A percentile compares a stretch with the other conserved stretches of the same genome.
Evolutionary conservation across 768 basidiomycete species (phyloP).

Genomic region (Lactarius hatsudake): DNA sequence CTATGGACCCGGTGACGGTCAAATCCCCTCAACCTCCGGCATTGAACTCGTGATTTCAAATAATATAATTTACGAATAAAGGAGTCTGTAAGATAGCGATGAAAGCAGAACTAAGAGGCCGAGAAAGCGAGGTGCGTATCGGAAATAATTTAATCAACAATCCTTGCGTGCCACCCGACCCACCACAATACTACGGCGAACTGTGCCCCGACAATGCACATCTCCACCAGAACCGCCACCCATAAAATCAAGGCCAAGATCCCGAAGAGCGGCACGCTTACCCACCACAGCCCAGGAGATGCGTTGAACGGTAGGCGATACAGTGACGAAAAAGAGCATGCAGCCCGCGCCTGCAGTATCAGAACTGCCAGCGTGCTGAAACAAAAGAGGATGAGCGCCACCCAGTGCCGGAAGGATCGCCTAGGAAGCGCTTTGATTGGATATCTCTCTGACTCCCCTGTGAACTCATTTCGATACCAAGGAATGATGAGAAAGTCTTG

Average conservation of each 20-base stretch:
- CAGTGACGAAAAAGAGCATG: constrained; percentile 51
- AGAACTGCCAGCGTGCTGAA: constrained; percentile 46
- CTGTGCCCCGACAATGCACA: constrained; percentile 55
- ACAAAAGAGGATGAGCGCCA: constrained; percentile 55
- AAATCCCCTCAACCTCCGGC: constrained; percentile 5
- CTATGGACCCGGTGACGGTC: neutral
- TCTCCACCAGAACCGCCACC: constrained; percentile 60
- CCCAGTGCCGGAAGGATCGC: constrained; percentile 68
- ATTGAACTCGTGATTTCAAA: constrained; percentile 9
- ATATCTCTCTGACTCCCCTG: constrained; percentile 70
- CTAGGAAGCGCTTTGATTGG: constrained; percentile 54
- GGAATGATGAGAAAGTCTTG: constrained; percentile 81
- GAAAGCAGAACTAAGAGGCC: constrained; percentile 9
- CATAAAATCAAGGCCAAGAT: constrained; percentile 64
- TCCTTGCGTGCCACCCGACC: constrained; percentile 65
- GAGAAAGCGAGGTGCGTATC: constrained; percentile 1
- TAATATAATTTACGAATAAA: constrained; percentile 25
- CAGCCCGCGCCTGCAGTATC: constrained; percentile 56
- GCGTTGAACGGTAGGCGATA: constrained; percentile 58
- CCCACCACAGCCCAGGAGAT: constrained; percentile 61
- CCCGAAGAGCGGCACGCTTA: constrained; percentile 61
- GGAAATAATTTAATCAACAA: constrained; percentile 39
- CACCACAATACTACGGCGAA: constrained; percentile 66
- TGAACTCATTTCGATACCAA: constrained; percentile 80
- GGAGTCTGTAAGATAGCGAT: constrained; percentile 6